These are phyloP conservation scores for Spinacia oleracea DNA, from an alignment of 179 eudicot species.

Conservation along the genomic window DNA sequence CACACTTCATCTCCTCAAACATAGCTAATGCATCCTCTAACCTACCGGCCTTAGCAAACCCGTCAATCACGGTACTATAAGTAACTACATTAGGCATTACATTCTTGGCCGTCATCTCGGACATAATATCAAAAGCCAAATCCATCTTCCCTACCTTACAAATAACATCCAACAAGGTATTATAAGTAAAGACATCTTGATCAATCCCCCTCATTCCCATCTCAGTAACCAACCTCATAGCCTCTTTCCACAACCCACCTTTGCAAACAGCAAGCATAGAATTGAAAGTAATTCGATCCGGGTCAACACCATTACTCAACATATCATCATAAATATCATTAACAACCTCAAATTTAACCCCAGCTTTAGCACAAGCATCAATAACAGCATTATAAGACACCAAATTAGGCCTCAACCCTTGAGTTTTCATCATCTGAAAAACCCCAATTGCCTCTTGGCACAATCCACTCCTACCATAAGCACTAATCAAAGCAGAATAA, in stretches of 20 bases:
- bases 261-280: slow-evolving; percentile 89
- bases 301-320: slow-evolving; percentile 57
- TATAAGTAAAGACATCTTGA: slow-evolving; percentile 87
- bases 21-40: slow-evolving; percentile 70
- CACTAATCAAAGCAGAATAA: slow-evolving; percentile 83
- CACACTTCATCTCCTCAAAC: slow-evolving; percentile 75
- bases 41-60: slow-evolving; percentile 81
- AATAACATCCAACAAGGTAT: slow-evolving; percentile 81
- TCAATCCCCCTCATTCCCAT: slow-evolving; percentile 79
- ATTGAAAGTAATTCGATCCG: slow-evolving; percentile 87
- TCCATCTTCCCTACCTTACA: slow-evolving; percentile 81
- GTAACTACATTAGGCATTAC: slow-evolving; percentile 86
- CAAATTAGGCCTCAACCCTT: slow-evolving; percentile 82
- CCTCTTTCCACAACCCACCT: slow-evolving; percentile 83
- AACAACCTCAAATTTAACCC: slow-evolving; percentile 60
- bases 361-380: slow-evolving; percentile 96
- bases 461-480: slow-evolving; percentile 78
- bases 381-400: slow-evolving; percentile 89
- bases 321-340: slow-evolving; percentile 64
- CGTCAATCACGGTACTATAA: slow-evolving; percentile 89
- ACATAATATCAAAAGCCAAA: slow-evolving; percentile 70
- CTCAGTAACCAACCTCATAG: slow-evolving; percentile 63
- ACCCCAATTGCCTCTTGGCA: slow-evolving; percentile 66
- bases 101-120: slow-evolving; percentile 71
- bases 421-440: slow-evolving; percentile 66